Percentiles rank a stretch among this genome's conserved stretches.
These are phyloP conservation scores for Crithidia bombi DNA, from an alignment of 208 protist genomes.

Conservation along the genomic window DNA sequence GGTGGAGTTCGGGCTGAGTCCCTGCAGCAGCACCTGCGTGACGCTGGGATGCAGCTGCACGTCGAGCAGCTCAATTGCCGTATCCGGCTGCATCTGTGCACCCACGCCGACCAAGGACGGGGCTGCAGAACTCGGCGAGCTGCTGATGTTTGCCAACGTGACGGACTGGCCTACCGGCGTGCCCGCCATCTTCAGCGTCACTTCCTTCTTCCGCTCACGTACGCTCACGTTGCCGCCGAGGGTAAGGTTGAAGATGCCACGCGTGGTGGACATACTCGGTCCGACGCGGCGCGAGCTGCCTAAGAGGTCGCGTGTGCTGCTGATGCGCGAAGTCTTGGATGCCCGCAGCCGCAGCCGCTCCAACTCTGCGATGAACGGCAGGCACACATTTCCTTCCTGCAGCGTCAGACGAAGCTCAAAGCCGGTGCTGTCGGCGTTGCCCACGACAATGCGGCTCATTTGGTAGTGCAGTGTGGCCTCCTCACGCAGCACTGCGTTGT, in stretches of 20 bases:
- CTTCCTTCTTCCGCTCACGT: constrained; percentile 26
- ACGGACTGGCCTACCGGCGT: constrained; percentile 8
- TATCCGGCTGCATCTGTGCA: neutral
- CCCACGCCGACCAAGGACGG: neutral
- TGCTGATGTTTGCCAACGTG: constrained; percentile 1
- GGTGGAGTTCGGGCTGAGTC: constrained; percentile 38
- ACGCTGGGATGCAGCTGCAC: constrained; percentile 44
- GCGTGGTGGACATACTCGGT: neutral
- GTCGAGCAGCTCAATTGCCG: constrained; percentile 46
- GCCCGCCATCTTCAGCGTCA: constrained; percentile 6
- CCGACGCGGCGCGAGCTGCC: constrained; percentile 4
- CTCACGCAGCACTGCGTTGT: constrained; percentile 73
- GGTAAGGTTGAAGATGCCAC: constrained; percentile 16
- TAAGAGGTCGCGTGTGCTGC: constrained; percentile 17
- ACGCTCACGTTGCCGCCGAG: constrained; percentile 16
- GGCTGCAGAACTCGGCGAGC: neutral
- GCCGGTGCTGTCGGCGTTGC: constrained; percentile 55
- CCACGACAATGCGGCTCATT: constrained; percentile 67
- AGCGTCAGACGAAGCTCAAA: constrained; percentile 62
- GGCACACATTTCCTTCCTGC: constrained; percentile 42
- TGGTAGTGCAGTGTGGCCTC: constrained; percentile 75
- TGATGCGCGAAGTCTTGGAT: neutral
- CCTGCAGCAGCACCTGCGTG: constrained; percentile 44
- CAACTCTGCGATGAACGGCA: constrained; percentile 41
- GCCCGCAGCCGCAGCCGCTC: constrained; percentile 31